Evolutionary conservation across 2,329 filamentous ascomycete species (phyloP).

Genomic region (Cladosporium sp.): DNA sequence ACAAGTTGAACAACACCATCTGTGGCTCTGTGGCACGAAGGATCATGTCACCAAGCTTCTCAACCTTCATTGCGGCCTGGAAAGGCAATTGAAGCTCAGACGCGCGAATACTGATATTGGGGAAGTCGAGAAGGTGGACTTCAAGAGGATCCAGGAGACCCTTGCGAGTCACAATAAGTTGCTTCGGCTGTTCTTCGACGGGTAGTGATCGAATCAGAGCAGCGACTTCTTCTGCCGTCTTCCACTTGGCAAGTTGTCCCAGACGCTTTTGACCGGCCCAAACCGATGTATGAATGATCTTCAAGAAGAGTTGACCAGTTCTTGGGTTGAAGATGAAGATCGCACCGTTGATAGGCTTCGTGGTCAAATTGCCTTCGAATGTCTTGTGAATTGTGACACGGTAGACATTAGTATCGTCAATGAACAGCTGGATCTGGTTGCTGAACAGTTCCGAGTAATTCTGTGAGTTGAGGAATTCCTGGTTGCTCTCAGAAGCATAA

Average conservation of each 20-base stretch:
- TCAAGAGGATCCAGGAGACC: slow-evolving; percentile 95
- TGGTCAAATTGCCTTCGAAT: slow-evolving; percentile 97
- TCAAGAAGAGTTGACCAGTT: slow-evolving; percentile 94
- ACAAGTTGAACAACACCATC: slow-evolving; percentile 98
- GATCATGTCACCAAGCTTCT: slow-evolving; percentile 99
- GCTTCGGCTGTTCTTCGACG: slow-evolving; percentile 97
- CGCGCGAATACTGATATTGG: slow-evolving; percentile 96
- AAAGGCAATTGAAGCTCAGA: slow-evolving; percentile 96
- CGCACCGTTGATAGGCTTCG: slow-evolving; percentile 97
- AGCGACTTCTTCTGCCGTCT: slow-evolving; percentile 98
- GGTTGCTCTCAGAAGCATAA: slow-evolving; percentile 97
- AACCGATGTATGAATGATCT: slow-evolving; percentile 98
- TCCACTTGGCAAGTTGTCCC: slow-evolving; percentile 97
- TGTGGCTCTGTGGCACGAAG: slow-evolving; percentile 96
- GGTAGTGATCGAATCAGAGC: slow-evolving; percentile 92
- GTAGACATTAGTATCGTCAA: slow-evolving; percentile 98
- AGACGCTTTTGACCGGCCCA: slow-evolving; percentile 99
- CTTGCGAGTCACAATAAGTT: slow-evolving; percentile 96
- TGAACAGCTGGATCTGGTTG: slow-evolving; percentile 97
- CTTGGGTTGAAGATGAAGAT: slow-evolving; percentile 99
- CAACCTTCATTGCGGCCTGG: slow-evolving; percentile 99
- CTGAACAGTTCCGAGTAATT: slow-evolving; percentile 99
- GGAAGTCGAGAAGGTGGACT: slow-evolving; percentile 95
- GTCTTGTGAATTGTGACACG: slow-evolving; percentile 99
- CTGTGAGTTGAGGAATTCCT: slow-evolving; percentile 98